Conservation (phyloP, 2,329 filamentous ascomycete species). For the Nothomitra cinnamomea region DNA sequence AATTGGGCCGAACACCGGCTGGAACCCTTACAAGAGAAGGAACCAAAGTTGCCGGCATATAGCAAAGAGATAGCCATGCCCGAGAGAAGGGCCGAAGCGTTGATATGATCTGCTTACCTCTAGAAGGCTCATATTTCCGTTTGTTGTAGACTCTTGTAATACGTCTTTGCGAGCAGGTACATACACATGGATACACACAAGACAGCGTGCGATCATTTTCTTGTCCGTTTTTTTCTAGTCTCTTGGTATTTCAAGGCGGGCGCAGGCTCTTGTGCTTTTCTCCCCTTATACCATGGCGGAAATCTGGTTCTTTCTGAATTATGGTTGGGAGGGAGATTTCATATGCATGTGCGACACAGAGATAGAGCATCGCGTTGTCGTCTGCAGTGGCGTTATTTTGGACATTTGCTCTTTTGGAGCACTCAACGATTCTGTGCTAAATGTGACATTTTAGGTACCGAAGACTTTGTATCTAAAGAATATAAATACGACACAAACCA, state of each 20-base stretch:
- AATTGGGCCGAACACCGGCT: slow-evolving; percentile 12
- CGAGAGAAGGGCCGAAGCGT: not conserved
- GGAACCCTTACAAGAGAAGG: not conserved
- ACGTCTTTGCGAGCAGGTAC: too few species aligned
- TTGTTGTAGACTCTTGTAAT: not conserved
- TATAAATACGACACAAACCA: too few species aligned
- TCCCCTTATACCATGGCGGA: not conserved
- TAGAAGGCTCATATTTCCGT: not conserved
- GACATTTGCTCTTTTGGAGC: not conserved
- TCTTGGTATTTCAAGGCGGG: too few species aligned
- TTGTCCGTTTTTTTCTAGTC: too few species aligned
- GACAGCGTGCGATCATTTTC: too few species aligned
- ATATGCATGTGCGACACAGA: not conserved
- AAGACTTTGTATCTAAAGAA: too few species aligned
- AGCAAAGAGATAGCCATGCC: not conserved
- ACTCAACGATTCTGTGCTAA: not conserved
- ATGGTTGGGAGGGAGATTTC: not conserved
- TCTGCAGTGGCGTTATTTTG: not conserved
- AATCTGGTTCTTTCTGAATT: not conserved
- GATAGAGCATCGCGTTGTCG: slow-evolving; percentile 3
- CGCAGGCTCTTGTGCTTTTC: not conserved
- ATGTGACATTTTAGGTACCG: not conserved
- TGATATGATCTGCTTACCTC: not conserved
- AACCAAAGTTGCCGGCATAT: not conserved
- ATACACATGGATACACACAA: too few species aligned